Evolutionary conservation across 257 asterid genomes (phyloP).

Genomic region (Nyctanthes arbortristis): DNA sequence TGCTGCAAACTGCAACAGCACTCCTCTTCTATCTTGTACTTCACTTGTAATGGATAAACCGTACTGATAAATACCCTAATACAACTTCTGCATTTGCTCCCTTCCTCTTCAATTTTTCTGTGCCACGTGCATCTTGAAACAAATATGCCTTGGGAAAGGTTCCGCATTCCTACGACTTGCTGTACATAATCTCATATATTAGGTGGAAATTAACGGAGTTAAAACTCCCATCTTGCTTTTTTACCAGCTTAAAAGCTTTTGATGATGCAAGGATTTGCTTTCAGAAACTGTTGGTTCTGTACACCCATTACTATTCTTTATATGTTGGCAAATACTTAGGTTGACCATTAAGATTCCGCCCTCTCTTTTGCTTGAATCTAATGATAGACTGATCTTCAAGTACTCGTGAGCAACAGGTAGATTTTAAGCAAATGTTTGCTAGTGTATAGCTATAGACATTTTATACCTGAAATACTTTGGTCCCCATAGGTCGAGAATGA

Average conservation of each 20-base stretch:
- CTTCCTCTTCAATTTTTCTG: not conserved
- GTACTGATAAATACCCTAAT: not conserved
- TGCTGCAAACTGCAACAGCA: not conserved
- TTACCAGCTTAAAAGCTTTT: not conserved
- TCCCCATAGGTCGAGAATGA: not conserved
- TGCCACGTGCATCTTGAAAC: not conserved
- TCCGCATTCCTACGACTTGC: not conserved
- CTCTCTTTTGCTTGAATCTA: not conserved
- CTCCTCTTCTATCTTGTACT: not conserved
- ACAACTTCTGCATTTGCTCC: constrained; percentile 14
- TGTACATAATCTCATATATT: not conserved
- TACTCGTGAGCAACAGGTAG: not conserved
- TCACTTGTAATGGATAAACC: constrained; percentile 5
- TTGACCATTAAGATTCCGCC: not conserved
- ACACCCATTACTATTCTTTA: not conserved
- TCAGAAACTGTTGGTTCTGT: not conserved
- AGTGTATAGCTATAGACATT: not conserved
- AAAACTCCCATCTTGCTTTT: not conserved
- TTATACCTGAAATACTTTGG: not conserved
- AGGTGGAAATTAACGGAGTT: not conserved
- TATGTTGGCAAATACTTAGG: not conserved
- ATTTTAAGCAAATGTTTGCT: not conserved
- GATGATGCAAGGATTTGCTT: not conserved
- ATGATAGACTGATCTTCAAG: not conserved
- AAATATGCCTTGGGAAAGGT: not conserved